Base-by-base conservation (phyloP, 306 rosid species). In the Sophora flavescens region DNA sequence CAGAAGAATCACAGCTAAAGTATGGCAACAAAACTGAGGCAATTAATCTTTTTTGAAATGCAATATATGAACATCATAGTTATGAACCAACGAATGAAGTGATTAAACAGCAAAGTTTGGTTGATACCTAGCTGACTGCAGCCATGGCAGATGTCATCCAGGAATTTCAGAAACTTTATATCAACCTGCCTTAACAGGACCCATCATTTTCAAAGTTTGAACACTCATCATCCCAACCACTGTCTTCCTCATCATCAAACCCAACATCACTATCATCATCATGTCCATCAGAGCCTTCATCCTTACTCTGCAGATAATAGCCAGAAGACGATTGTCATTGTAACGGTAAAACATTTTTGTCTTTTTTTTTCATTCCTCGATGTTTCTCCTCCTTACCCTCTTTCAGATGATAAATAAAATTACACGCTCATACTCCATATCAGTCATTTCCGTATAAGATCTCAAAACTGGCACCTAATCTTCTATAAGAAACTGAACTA, bases 241-340 rank as follows among this genome's bases (percentile, higher is more conserved):
- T 44, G 59, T 56, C 71, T 53, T 82, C 88, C 32, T 58, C 56
- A 15, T 80, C 67, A 3, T 22, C 72, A 41, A 78, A 69, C 65
- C 60, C 76, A 33, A 11, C 56, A 32, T 66, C 75, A 44, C 52
- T 75, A 75, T 81, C 86, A 15, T 73, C 32, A 5, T n/a, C n/a
- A n/a, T n/a, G n/a, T n/a, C 22, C 54, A 51, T 58, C 73, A 54
- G 81, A 78, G 72, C 47, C 79, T 68, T 88, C 91, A 8, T 76
- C 82, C 50, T 87, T 93, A 68, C 83, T 68, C 95, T 89, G 86
- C 76, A 78, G 66, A 78, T 41, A 81, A 68, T 41, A 82, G 32
- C 33, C 70, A 30, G 33, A 44, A 42, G 45, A 62, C n/a, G 32
- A 28, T 16, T 57, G 68, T 48, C 61, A 63, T 67, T 17, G 11